Conservation (phyloP, 106 monocot genomes). For the Narthecium ossifragum region DNA sequence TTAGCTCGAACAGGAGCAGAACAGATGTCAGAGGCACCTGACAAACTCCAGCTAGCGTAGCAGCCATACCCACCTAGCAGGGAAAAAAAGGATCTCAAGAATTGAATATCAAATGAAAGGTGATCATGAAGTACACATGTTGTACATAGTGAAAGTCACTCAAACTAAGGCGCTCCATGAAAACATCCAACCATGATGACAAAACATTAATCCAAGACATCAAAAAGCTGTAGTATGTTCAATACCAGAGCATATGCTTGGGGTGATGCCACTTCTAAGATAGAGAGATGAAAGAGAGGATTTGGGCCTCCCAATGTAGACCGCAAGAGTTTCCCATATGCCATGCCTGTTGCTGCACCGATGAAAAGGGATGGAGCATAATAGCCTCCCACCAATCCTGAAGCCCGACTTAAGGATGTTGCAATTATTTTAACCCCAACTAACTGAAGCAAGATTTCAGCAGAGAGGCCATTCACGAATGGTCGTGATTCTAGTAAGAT, state of each 20-base stretch:
- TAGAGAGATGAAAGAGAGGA: conserved; percentile 44
- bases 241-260: conserved; percentile 98
- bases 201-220: no score
- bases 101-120: no score
- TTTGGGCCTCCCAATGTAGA: conserved; percentile 34
- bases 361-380: conserved; percentile 98
- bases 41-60: conserved; percentile 92
- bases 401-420: conserved; percentile 71
- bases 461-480: conserved; percentile 60
- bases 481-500: conserved; percentile 79
- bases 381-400: conserved; percentile 92
- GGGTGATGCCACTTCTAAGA: conserved; percentile 85
- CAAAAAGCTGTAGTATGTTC: no score
- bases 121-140: no score
- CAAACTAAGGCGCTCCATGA: no score
- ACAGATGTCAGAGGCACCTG: conserved; percentile 91
- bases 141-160: no score
- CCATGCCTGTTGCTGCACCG: conserved; percentile 97
- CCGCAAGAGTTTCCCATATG: conserved; percentile 70
- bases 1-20: conserved; percentile 86
- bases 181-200: no score
- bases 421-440: conserved; percentile 84
- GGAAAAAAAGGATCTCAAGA: background rate
- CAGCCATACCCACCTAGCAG: conserved; percentile 96
- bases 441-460: conserved; percentile 61